phyloP scores from a whole-genome alignment of 345 rosid genomes.

The Bruguiera gymnorhiza region DNA sequence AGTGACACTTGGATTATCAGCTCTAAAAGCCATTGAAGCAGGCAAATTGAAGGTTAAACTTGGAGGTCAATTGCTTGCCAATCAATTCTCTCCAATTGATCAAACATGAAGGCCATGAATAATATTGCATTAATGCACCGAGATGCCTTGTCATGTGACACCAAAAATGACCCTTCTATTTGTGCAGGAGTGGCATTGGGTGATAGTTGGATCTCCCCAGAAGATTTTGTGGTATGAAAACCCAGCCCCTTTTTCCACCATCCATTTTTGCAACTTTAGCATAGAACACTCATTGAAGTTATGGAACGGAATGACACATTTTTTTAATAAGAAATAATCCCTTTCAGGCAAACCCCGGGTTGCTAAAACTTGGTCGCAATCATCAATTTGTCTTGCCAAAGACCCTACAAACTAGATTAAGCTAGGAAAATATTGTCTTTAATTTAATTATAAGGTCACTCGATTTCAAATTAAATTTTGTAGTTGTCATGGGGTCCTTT shows the following conservation, averaged over 20 bases:
- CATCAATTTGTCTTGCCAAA: too few species aligned
- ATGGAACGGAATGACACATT: neutral
- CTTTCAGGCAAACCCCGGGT: too few species aligned
- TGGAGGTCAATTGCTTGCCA: conserved; percentile 49
- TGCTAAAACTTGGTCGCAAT: neutral
- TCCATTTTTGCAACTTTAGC: too few species aligned
- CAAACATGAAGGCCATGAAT: too few species aligned
- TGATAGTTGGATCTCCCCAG: conserved; percentile 92
- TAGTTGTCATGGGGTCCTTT: conserved; percentile 95
- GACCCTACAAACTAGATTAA: too few species aligned
- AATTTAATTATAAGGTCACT: neutral
- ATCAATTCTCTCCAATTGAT: too few species aligned
- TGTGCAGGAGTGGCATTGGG: conserved; percentile 70
- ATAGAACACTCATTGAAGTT: too few species aligned
- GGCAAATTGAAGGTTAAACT: conserved; percentile 61
- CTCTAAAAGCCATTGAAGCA: conserved; percentile 50
- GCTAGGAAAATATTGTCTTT: too few species aligned
- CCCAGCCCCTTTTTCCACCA: neutral
- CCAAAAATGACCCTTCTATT: neutral
- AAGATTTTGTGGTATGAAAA: conserved; percentile 75
- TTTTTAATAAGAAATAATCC: neutral
- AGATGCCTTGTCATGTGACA: neutral
- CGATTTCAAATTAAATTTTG: conserved; percentile 3
- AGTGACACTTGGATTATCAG: conserved; percentile 66
- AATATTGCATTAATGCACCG: too few species aligned